A percentile compares a stretch with the other conserved stretches of the same genome.
phyloP scores from a whole-genome alignment of 768 basidiomycete genomes.

The Austroboletus festivus region DNA sequence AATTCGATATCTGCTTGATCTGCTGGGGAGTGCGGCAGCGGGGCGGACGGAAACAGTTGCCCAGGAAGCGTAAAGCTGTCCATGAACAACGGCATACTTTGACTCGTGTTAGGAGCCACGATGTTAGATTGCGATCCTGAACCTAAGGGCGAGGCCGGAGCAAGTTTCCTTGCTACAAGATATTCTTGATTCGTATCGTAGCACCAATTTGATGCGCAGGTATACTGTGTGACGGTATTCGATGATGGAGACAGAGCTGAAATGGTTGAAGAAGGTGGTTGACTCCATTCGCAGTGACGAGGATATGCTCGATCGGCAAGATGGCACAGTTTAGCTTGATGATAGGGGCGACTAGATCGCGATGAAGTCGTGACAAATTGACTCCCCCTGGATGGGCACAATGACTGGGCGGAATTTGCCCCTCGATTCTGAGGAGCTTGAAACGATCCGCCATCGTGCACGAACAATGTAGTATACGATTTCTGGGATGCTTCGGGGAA shows the following conservation, averaged over 20 bases:
- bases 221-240: neutral
- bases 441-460: neutral
- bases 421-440: conserved; percentile 1
- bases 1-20: conserved; percentile 25
- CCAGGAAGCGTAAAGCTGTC: neutral
- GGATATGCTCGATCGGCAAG: conserved; percentile 10
- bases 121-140: conserved; percentile 3
- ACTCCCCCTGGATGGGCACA: conserved; percentile 3
- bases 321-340: conserved; percentile 12
- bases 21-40: neutral
- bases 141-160: neutral
- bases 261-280: neutral
- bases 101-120: neutral
- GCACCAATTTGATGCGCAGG: neutral
- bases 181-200: neutral
- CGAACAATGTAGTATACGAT: conserved; percentile 6
- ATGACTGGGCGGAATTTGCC: conserved; percentile 6
- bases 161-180: neutral
- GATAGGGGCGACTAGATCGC: conserved; percentile 14
- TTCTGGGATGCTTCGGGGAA: neutral
- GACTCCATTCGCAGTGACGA: conserved; percentile 6
- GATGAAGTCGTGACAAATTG: conserved; percentile 3
- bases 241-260: neutral
- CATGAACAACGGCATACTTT: conserved; percentile 1
- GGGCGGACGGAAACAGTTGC: neutral